Evolutionary conservation across 352 stramenopile genomes (phyloP).

Genomic region (Globisporangium solare): DNA sequence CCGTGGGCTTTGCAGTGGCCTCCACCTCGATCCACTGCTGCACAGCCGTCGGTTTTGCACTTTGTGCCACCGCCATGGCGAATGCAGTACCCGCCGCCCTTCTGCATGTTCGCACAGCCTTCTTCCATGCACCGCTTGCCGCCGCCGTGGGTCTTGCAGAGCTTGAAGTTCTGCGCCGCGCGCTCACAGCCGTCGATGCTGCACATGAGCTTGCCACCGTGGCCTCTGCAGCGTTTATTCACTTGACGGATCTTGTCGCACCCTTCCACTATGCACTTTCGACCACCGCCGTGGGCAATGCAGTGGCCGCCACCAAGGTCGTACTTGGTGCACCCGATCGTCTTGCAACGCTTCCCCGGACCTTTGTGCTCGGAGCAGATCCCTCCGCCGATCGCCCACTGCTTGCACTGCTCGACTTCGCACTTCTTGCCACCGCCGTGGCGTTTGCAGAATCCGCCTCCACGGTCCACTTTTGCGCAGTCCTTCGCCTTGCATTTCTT

Average conservation of each 20-base stretch:
- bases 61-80: constrained; percentile 77
- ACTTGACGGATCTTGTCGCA: constrained; percentile 85
- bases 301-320: constrained; percentile 80
- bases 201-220: constrained; percentile 79
- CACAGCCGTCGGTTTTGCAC: constrained; percentile 62
- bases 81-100: constrained; percentile 81
- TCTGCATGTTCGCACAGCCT: constrained; percentile 81
- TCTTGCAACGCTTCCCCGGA: constrained; percentile 76
- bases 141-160: constrained; percentile 84
- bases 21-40: constrained; percentile 65
- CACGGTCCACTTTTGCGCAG: constrained; percentile 78
- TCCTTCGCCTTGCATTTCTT: constrained; percentile 74
- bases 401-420: constrained; percentile 64
- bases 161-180: constrained; percentile 72
- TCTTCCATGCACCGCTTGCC: constrained; percentile 63
- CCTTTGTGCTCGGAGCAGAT: constrained; percentile 78
- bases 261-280: constrained; percentile 78
- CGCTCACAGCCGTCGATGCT: constrained; percentile 74
- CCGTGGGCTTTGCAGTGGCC: constrained; percentile 85
- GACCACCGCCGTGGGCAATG: constrained; percentile 79
- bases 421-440: constrained; percentile 87
- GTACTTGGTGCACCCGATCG: constrained; percentile 72
- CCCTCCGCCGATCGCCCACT: constrained; percentile 76
- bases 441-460: constrained; percentile 75
- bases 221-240: constrained; percentile 78